Evolutionary conservation across 2,329 filamentous ascomycete genomes (phyloP).

Genomic region (Aureobasidium leucospermi): DNA sequence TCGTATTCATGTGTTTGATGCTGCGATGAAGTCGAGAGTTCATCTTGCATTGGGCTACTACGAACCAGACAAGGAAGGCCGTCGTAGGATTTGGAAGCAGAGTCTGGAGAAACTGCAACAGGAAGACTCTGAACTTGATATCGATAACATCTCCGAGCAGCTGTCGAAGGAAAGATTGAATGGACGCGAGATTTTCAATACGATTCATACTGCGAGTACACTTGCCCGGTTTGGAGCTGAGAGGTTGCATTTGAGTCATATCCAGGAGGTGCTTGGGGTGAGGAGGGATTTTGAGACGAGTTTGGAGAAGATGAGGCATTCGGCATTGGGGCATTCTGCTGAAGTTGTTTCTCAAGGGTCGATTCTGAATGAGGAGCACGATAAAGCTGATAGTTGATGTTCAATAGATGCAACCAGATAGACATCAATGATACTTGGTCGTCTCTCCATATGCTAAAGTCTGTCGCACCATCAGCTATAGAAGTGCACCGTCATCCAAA

Average conservation of each 20-base stretch:
- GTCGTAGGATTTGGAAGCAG: background rate
- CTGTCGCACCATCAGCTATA: too few species aligned
- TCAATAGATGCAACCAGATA: too few species aligned
- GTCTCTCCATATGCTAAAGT: too few species aligned
- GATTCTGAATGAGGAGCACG: too few species aligned
- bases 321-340: background rate
- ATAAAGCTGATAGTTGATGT: too few species aligned
- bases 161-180: background rate
- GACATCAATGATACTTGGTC: too few species aligned
- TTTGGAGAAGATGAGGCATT: background rate
- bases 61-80: background rate
- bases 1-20: conserved; percentile 16
- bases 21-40: conserved; percentile 1
- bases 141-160: background rate
- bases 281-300: background rate
- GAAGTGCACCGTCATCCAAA: too few species aligned
- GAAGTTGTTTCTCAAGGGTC: too few species aligned
- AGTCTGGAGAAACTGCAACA: background rate
- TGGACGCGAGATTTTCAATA: background rate
- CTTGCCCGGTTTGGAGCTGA: background rate
- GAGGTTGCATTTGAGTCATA: background rate
- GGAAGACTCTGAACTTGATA: background rate
- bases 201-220: conserved; percentile 1
- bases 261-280: conserved; percentile 11
- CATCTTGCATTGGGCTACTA: background rate